Evolutionary conservation across 768 basidiomycete genomes (phyloP).

Genomic region (Psilocybe cubensis): DNA sequence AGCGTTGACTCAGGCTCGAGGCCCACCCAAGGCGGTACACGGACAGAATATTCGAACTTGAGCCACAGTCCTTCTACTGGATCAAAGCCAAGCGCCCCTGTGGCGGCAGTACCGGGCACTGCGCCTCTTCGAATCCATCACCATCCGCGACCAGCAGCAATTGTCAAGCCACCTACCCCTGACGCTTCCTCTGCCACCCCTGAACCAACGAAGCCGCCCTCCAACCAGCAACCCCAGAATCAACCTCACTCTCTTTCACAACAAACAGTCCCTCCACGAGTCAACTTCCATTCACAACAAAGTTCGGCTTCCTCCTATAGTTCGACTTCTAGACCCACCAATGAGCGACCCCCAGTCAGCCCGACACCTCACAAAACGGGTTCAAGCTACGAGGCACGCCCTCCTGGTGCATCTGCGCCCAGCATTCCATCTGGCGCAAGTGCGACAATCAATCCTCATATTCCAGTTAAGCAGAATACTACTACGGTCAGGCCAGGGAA

Average conservation of each 20-base stretch:
- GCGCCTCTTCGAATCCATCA: conserved; percentile 19
- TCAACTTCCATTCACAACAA: not conserved
- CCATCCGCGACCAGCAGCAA: not conserved
- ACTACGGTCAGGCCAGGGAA: not conserved
- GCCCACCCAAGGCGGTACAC: not conserved
- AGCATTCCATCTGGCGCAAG: conserved; percentile 7
- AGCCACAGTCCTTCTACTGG: not conserved
- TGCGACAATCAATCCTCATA: not conserved
- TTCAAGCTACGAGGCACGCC: conserved; percentile 4
- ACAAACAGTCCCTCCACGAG: not conserved
- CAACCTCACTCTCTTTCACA: not conserved
- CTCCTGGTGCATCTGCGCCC: conserved; percentile 13
- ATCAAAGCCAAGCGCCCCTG: not conserved
- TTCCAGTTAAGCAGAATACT: not conserved
- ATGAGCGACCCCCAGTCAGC: not conserved
- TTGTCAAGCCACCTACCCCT: not conserved
- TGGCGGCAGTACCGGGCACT: conserved; percentile 5
- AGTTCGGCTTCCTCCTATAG: not conserved
- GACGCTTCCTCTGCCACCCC: not conserved
- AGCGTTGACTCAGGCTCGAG: not conserved
- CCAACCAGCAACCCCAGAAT: not conserved
- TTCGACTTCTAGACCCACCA: not conserved
- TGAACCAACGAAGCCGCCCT: not conserved
- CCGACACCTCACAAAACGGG: not conserved
- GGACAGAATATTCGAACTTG: not conserved